Percentiles rank a stretch among this genome's conserved stretches.
Conservation (phyloP, 2,329 filamentous ascomycete genomes). For the Teratosphaeriaceae sp. region DNA sequence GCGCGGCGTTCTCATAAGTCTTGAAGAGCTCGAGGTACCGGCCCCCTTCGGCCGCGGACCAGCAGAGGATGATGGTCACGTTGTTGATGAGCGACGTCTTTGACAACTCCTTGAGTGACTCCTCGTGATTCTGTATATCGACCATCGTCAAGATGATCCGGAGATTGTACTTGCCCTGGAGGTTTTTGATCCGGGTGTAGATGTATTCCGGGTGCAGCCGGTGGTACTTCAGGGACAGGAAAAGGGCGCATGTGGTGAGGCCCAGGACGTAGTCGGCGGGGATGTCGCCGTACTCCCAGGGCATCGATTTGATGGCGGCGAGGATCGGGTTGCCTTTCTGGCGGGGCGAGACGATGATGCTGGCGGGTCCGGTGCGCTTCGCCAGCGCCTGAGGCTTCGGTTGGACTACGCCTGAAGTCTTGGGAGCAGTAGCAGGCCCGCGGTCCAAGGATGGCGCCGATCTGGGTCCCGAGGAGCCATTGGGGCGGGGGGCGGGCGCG, state of each 20-base stretch:
- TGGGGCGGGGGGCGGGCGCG: not conserved
- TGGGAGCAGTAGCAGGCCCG: conserved; percentile 23
- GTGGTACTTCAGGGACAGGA: conserved; percentile 94
- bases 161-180: conserved; percentile 80
- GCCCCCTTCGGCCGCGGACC: conserved; percentile 88
- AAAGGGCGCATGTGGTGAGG: conserved; percentile 80
- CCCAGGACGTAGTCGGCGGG: conserved; percentile 89
- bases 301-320: conserved; percentile 69
- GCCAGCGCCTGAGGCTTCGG: conserved; percentile 83
- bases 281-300: conserved; percentile 98
- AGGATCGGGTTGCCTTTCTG: conserved; percentile 95
- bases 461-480: conserved; percentile 11
- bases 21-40: conserved; percentile 95
- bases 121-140: conserved; percentile 91
- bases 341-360: conserved; percentile 82
- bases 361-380: conserved; percentile 58
- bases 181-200: conserved; percentile 79
- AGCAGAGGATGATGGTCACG: conserved; percentile 84
- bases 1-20: conserved; percentile 80
- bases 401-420: conserved; percentile 43
- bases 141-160: conserved; percentile 86
- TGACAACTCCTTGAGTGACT: conserved; percentile 77
- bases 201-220: conserved; percentile 96
- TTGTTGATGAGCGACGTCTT: conserved; percentile 93
- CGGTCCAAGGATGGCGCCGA: conserved; percentile 27